Conservation (phyloP, 2,329 filamentous ascomycete species). For the Pyricularia grisea region DNA sequence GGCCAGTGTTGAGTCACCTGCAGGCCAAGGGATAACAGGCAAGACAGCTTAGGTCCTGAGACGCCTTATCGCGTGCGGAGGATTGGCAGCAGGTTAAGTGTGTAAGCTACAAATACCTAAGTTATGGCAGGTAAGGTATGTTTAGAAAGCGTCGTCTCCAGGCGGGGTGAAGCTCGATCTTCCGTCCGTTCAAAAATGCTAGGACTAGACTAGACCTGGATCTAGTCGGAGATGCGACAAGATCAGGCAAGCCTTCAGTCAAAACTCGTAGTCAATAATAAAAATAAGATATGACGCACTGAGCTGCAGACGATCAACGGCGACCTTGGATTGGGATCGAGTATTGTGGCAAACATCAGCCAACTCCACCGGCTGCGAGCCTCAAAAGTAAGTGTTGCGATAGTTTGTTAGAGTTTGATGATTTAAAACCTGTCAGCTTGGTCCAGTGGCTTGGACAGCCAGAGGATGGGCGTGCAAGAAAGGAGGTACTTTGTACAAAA, state of each 20-base stretch:
- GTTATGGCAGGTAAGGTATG: not conserved
- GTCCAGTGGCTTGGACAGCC: not conserved
- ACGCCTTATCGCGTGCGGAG: not conserved
- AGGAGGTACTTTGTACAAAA: not conserved
- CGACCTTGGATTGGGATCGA: not conserved
- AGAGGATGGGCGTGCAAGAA: not conserved
- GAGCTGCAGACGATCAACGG: not conserved
- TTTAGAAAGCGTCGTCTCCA: not conserved
- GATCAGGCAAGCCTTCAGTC: not conserved
- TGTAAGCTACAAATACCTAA: not conserved
- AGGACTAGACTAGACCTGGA: too few relatives aligned
- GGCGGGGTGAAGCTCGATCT: not conserved
- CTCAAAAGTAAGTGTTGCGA: not conserved
- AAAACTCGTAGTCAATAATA: not conserved
- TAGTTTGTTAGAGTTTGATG: not conserved
- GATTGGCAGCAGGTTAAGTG: not conserved
- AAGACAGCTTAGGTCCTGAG: not conserved
- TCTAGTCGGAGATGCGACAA: not conserved
- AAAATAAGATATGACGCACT: not conserved
- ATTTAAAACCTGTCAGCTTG: not conserved
- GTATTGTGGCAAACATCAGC: not conserved
- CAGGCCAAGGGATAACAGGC: not conserved
- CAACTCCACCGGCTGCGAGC: not conserved
- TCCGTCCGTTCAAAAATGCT: not conserved
- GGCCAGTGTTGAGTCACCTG: not conserved